Evolutionary conservation across 2,329 filamentous ascomycete species (phyloP).

Genomic region (Pseudohalonectria lignicola): DNA sequence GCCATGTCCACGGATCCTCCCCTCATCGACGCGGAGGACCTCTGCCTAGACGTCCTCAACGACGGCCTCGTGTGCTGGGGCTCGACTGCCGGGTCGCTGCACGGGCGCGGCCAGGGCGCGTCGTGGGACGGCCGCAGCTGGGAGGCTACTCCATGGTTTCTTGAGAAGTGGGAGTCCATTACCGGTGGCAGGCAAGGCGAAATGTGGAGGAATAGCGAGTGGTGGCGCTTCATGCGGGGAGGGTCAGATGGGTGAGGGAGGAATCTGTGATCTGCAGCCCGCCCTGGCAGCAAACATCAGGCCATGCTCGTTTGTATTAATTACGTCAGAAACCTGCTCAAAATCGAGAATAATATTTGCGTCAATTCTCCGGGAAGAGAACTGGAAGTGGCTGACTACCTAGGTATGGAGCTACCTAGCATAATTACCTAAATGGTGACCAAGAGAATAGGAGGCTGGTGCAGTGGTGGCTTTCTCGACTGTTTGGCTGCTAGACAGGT

Average conservation of each 20-base stretch:
- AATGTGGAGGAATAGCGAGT: constrained; percentile 13
- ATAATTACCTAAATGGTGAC: too few species aligned
- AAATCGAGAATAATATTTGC: too few species aligned
- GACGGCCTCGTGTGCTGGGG: constrained; percentile 5
- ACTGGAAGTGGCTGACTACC: too few species aligned
- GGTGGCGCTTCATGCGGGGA: constrained; percentile 12
- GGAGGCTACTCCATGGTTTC: constrained; percentile 16
- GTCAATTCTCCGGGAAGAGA: too few species aligned
- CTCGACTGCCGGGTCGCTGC: background rate
- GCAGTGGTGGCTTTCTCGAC: too few species aligned
- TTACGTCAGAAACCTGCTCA: too few species aligned
- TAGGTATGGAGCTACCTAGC: too few species aligned
- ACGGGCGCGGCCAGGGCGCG: constrained; percentile 1
- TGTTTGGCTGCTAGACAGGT: too few species aligned
- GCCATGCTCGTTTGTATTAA: too few species aligned
- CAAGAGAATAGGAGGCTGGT: too few species aligned
- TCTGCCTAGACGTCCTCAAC: constrained; percentile 5
- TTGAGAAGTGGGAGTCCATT: constrained; percentile 13
- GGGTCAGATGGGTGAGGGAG: background rate
- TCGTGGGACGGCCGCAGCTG: constrained; percentile 22
- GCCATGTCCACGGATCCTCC: constrained; percentile 4
- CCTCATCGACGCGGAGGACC: constrained; percentile 4
- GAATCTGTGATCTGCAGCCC: too few species aligned
- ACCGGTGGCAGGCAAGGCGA: constrained; percentile 14
- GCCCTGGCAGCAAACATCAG: constrained; percentile 4